Evolutionary conservation across 495 filamentous ascomycete genomes (phyloP).

Genomic region (Aspergillus egyptiacus): DNA sequence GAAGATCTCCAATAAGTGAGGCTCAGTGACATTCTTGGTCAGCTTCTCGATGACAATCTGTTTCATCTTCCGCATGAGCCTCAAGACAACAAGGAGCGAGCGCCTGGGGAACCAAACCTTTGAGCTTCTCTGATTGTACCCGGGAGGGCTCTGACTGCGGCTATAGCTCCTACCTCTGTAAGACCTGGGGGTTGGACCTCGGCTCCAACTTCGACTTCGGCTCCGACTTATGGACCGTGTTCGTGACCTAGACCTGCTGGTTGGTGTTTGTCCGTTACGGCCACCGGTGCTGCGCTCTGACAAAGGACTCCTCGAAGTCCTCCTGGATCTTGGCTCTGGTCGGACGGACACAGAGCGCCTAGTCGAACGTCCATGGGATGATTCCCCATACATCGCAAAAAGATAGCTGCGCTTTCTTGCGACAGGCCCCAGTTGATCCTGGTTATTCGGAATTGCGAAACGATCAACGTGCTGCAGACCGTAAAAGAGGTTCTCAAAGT

Average conservation of each 20-base stretch:
- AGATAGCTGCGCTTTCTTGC: neutral
- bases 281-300: constrained; percentile 23
- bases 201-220: constrained; percentile 26
- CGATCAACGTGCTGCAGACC: neutral
- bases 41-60: constrained; percentile 95
- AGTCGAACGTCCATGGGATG: constrained; percentile 22
- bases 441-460: neutral
- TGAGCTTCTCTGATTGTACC: constrained; percentile 46
- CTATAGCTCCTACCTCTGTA: constrained; percentile 43
- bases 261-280: constrained; percentile 35
- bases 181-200: constrained; percentile 32
- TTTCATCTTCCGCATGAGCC: neutral
- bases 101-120: constrained; percentile 39
- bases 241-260: constrained; percentile 40
- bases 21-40: constrained; percentile 89
- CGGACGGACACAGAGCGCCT: constrained; percentile 46
- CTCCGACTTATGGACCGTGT: constrained; percentile 36
- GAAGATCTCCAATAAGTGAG: constrained; percentile 88
- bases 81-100: neutral
- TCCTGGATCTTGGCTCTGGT: constrained; percentile 32
- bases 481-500: neutral
- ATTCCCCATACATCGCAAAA: constrained; percentile 22
- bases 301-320: constrained; percentile 33
- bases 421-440: neutral
- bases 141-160: constrained; percentile 41